phyloP scores from a whole-genome alignment of 225 moss, liverwort and hornwort genomes.

The Antitrichia curtipendula region DNA sequence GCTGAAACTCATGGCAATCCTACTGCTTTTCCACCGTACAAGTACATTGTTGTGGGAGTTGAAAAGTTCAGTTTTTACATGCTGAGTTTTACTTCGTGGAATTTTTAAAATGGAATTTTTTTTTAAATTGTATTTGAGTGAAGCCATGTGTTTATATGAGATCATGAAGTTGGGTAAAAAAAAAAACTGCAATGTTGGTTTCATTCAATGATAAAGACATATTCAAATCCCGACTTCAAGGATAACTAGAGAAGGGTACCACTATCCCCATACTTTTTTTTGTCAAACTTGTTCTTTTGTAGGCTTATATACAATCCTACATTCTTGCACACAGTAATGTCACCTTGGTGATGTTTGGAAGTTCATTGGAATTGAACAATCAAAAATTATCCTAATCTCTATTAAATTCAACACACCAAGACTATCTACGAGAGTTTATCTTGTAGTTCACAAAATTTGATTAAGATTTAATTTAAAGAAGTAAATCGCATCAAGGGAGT shows the following conservation, averaged over 20 bases:
- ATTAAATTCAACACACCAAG: rapidly evolving
- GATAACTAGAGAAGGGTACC: not conserved
- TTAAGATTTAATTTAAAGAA: not conserved
- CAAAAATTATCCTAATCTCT: too few relatives aligned
- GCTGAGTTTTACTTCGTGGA: too few relatives aligned
- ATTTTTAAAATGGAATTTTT: too few relatives aligned
- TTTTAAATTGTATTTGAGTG: too few relatives aligned
- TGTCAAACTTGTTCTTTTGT: not conserved
- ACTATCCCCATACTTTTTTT: not conserved
- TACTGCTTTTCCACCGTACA: not conserved
- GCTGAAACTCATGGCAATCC: not conserved
- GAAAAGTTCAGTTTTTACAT: too few relatives aligned
- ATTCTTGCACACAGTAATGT: not conserved
- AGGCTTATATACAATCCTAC: not conserved
- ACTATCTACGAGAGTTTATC: not conserved
- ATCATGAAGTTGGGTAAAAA: not conserved
- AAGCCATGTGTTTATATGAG: not conserved
- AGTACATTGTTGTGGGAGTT: not conserved
- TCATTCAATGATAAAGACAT: not conserved
- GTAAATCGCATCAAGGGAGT: not conserved
- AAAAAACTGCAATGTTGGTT: not conserved
- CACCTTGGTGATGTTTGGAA: not conserved
- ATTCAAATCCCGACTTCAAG: not conserved
- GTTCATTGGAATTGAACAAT: not conserved
- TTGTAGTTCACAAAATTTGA: not conserved